A percentile compares a stretch with the other conserved stretches of the same genome.
Evolutionary conservation across 2,329 filamentous ascomycete genomes (phyloP).

Genomic region (Alternaria atra): DNA sequence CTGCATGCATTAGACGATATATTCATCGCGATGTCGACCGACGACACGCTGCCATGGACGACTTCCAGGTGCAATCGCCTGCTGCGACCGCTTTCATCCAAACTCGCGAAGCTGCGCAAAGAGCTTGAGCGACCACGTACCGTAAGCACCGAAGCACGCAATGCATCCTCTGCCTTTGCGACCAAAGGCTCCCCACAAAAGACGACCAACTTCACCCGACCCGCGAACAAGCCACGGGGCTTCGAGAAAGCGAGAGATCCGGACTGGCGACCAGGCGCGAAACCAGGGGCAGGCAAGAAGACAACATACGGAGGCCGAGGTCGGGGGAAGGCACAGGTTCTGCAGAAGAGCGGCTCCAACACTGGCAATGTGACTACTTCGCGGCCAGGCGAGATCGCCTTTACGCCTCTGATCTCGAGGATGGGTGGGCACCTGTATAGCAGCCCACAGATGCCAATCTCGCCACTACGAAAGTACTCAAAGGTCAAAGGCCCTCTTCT

Average conservation of each 20-base stretch:
- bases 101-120: constrained; percentile 52
- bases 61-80: constrained; percentile 55
- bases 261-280: constrained; percentile 47
- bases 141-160: constrained; percentile 31
- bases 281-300: constrained; percentile 35
- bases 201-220: constrained; percentile 38
- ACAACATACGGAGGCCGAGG: constrained; percentile 47
- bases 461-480: constrained; percentile 34
- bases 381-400: constrained; percentile 46
- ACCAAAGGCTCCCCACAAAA: constrained; percentile 38
- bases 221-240: constrained; percentile 40
- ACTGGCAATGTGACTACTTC: constrained; percentile 14
- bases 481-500: constrained; percentile 38
- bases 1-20: constrained; percentile 28
- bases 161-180: constrained; percentile 31
- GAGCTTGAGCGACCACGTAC: constrained; percentile 37
- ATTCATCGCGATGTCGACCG: constrained; percentile 40
- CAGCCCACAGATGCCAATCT: constrained; percentile 42
- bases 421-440: constrained; percentile 38
- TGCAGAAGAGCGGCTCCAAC: constrained; percentile 3
- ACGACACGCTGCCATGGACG: constrained; percentile 52
- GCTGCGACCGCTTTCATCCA: constrained; percentile 53
- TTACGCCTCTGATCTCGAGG: constrained; percentile 48
- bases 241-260: constrained; percentile 48
- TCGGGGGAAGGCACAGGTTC: constrained; percentile 23